Conservation (phyloP, 345 rosid species). For the Draba incana region DNA sequence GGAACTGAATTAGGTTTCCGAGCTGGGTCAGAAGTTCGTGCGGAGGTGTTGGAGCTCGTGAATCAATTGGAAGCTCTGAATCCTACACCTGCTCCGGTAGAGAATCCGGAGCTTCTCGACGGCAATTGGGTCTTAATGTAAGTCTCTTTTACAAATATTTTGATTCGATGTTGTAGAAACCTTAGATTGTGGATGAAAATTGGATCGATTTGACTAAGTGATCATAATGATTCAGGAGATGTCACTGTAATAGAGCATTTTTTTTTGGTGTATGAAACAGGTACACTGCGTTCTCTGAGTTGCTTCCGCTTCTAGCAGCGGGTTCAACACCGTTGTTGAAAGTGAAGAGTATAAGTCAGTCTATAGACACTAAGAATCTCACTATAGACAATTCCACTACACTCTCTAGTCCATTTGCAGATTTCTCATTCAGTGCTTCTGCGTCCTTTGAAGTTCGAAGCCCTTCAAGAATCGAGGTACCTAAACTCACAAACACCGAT, state of each 20-base stretch:
- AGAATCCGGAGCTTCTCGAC: constrained; percentile 66
- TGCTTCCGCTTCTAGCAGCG: constrained; percentile 85
- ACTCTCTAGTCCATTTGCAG: constrained; percentile 76
- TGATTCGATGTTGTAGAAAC: too few species aligned
- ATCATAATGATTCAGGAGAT: neutral
- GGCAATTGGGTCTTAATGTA: constrained; percentile 95
- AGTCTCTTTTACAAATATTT: constrained; percentile 34
- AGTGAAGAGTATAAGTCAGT: constrained; percentile 68
- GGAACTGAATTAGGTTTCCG: constrained; percentile 83
- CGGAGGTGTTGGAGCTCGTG: constrained; percentile 86
- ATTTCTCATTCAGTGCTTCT: constrained; percentile 83
- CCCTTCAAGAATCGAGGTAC: constrained; percentile 88
- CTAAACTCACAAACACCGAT: constrained; percentile 8
- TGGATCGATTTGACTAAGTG: neutral
- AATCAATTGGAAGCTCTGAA: constrained; percentile 81
- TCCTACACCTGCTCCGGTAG: constrained; percentile 73
- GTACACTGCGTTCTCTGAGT: constrained; percentile 92
- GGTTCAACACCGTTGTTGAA: constrained; percentile 75
- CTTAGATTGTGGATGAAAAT: too few species aligned
- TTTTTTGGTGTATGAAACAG: constrained; percentile 44
- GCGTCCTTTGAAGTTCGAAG: constrained; percentile 81
- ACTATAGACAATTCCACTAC: constrained; percentile 66
- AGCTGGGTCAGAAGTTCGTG: constrained; percentile 70
- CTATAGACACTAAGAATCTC: constrained; percentile 57
- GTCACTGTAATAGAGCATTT: neutral